These are phyloP conservation scores for Cercospora nicotianae DNA, from an alignment of 2,329 filamentous ascomycete genomes.

Conservation along the genomic window DNA sequence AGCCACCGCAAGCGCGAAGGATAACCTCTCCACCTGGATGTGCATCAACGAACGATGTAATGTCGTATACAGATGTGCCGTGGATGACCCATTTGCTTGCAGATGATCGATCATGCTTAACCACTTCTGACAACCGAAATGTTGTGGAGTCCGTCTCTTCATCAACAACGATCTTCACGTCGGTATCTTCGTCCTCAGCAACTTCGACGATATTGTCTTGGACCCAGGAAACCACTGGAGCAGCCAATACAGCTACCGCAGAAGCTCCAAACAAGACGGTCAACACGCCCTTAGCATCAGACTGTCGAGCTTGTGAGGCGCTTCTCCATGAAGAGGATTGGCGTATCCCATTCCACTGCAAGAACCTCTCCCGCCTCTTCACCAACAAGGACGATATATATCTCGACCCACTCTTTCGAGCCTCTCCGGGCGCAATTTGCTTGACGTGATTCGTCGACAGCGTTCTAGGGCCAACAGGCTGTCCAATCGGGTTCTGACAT, in stretches of 20 bases:
- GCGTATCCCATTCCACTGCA: conserved; percentile 22
- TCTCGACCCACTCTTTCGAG: conserved; percentile 20
- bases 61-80: conserved; percentile 67
- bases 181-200: conserved; percentile 2
- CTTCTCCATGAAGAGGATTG: conserved; percentile 20
- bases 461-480: conserved; percentile 11
- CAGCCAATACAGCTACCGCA: conserved; percentile 25
- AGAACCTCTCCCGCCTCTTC: conserved; percentile 18
- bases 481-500: conserved; percentile 16
- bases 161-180: not conserved
- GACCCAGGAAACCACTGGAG: conserved; percentile 23
- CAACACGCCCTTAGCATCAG: conserved; percentile 25
- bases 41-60: conserved; percentile 65
- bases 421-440: conserved; percentile 25
- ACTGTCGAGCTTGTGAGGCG: conserved; percentile 19
- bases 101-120: conserved; percentile 44
- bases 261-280: conserved; percentile 25
- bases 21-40: conserved; percentile 70
- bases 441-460: conserved; percentile 20
- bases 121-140: conserved; percentile 35
- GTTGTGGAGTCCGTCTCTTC: not conserved
- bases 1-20: conserved; percentile 62
- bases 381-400: conserved; percentile 6
- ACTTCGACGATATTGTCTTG: conserved; percentile 11
- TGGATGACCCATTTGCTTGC: conserved; percentile 63